Conservation (phyloP, 495 filamentous ascomycete genomes). For the Annulohypoxylon stygium region DNA sequence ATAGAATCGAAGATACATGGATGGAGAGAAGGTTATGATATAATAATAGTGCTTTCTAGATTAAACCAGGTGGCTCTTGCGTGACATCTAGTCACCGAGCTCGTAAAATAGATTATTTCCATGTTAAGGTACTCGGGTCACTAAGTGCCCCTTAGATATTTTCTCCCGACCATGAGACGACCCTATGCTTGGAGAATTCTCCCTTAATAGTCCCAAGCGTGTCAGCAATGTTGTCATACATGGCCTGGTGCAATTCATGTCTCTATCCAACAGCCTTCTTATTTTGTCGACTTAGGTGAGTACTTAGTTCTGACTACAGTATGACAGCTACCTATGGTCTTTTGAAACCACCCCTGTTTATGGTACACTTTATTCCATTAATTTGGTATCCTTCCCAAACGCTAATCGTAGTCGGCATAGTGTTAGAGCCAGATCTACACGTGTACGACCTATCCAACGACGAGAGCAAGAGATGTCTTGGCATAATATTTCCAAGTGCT, state of each 20-base stretch:
- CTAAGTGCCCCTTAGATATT: not conserved
- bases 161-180: not conserved
- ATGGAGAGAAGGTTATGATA: not conserved
- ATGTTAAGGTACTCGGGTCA: not conserved
- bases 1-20: not conserved
- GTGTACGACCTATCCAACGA: not conserved
- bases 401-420: not conserved
- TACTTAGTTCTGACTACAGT: constrained; percentile 4
- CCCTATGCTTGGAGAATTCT: not conserved
- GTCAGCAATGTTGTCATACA: constrained; percentile 2
- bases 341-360: not conserved
- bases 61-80: not conserved
- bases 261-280: not conserved
- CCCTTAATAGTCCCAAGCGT: not conserved
- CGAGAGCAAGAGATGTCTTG: not conserved
- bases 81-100: not conserved
- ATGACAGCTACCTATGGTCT: not conserved
- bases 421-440: not conserved
- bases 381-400: not conserved
- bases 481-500: not conserved
- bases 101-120: not conserved
- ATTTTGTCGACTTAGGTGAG: not conserved
- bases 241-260: not conserved
- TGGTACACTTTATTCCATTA: not conserved
- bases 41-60: not conserved